Evolutionary conservation across 2,329 filamentous ascomycete genomes (phyloP).

Genomic region (Colletotrichum spaethianum): DNA sequence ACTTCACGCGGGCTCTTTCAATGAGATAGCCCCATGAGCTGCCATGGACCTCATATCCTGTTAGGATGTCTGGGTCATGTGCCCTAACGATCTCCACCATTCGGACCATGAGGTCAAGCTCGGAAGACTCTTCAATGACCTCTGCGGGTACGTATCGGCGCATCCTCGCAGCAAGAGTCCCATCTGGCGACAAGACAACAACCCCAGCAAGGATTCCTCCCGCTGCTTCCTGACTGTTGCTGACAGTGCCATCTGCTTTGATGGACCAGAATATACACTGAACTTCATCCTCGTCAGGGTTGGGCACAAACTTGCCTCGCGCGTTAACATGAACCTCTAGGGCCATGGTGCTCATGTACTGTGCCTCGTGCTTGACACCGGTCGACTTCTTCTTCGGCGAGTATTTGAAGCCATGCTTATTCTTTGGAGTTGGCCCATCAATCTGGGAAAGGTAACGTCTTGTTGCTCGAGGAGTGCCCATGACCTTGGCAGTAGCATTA

Average conservation of each 20-base stretch:
- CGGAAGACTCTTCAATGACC: slow-evolving; percentile 81
- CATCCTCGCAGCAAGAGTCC: slow-evolving; percentile 72
- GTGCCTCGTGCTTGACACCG: slow-evolving; percentile 84
- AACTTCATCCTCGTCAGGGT: slow-evolving; percentile 92
- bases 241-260: slow-evolving; percentile 78
- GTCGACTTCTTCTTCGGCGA: slow-evolving; percentile 82
- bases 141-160: slow-evolving; percentile 73
- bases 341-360: slow-evolving; percentile 98
- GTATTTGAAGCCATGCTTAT: slow-evolving; percentile 87
- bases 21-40: slow-evolving; percentile 96
- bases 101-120: slow-evolving; percentile 87
- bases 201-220: slow-evolving; percentile 76
- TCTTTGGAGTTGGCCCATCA: slow-evolving; percentile 87
- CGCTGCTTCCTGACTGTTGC: slow-evolving; percentile 61
- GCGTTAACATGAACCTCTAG: slow-evolving; percentile 94
- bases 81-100: slow-evolving; percentile 88
- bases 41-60: slow-evolving; percentile 95
- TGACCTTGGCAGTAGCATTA: slow-evolving; percentile 39
- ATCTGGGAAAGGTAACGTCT: slow-evolving; percentile 81
- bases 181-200: slow-evolving; percentile 77
- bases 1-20: slow-evolving; percentile 87
- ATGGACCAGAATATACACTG: slow-evolving; percentile 92
- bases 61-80: slow-evolving; percentile 92
- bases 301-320: slow-evolving; percentile 83
- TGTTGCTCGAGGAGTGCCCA: slow-evolving; percentile 38